phyloP scores from a whole-genome alignment of 768 basidiomycete species.

The Naganishia randhawae region DNA sequence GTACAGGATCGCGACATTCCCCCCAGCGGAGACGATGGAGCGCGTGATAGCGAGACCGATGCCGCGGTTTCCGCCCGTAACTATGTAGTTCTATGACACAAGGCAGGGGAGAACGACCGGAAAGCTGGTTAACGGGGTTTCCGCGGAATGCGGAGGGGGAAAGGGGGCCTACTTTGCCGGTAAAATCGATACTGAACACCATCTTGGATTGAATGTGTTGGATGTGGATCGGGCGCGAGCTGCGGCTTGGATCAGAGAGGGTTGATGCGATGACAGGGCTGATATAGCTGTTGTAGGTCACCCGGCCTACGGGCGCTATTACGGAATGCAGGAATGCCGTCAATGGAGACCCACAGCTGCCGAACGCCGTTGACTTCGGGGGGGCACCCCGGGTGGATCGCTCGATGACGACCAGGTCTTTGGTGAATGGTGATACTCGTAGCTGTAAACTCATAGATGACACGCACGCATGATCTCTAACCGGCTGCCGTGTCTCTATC shows the following conservation, averaged over 20 bases:
- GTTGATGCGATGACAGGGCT: too few species aligned
- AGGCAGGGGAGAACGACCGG: background rate
- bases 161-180: constrained; percentile 23
- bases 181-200: constrained; percentile 31
- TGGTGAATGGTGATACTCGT: too few species aligned
- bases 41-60: constrained; percentile 60
- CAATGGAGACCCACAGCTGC: background rate
- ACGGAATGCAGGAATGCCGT: background rate
- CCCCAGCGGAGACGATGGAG: constrained; percentile 59
- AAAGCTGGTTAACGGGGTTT: background rate
- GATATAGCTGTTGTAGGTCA: too few species aligned
- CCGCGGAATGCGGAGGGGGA: background rate
- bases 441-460: too few species aligned
- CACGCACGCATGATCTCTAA: too few species aligned
- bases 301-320: too few species aligned
- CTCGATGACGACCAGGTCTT: too few species aligned
- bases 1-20: constrained; percentile 64
- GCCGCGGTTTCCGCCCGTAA: constrained; percentile 54
- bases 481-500: too few species aligned
- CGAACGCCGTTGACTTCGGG: background rate
- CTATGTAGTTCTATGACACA: constrained; percentile 23
- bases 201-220: background rate
- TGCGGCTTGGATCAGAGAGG: too few species aligned
- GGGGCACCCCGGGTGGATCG: too few species aligned
- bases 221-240: background rate